Conservation (phyloP, 2,329 filamentous ascomycete species). For the Colletotrichum brevisporum region DNA sequence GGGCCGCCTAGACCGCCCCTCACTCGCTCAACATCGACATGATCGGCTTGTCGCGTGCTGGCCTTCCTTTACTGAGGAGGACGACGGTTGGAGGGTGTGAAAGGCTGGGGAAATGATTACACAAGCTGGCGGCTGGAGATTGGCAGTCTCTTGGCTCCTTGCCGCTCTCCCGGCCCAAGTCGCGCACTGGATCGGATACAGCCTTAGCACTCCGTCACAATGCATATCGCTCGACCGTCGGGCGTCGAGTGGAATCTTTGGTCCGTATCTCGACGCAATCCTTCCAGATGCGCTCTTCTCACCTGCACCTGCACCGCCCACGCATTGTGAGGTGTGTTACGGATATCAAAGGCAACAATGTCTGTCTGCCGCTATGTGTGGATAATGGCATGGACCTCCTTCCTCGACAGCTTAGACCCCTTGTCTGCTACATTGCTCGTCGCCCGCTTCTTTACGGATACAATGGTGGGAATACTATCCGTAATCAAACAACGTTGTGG, state of each 20-base stretch:
- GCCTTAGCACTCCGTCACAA: not conserved
- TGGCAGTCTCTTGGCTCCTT: conserved; percentile 26
- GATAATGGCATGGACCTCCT: no score
- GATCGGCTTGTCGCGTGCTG: conserved; percentile 16
- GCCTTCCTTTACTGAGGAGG: not conserved
- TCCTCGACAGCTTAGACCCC: no score
- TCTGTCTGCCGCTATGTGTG: not conserved
- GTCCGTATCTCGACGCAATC: conserved; percentile 7
- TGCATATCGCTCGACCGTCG: conserved; percentile 13
- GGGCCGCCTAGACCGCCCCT: not conserved
- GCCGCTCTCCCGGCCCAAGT: conserved; percentile 28
- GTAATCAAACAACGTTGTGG: not conserved
- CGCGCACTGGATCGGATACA: conserved; percentile 2
- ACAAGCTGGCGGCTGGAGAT: conserved; percentile 15
- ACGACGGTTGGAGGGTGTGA: not conserved
- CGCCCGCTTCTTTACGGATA: not conserved
- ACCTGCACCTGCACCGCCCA: not conserved
- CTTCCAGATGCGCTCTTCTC: conserved; percentile 1
- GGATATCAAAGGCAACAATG: not conserved
- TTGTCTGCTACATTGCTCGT: not conserved
- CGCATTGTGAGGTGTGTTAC: no score
- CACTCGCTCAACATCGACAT: not conserved
- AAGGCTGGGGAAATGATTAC: conserved; percentile 24
- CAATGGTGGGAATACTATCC: no score
- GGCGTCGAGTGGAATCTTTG: conserved; percentile 28